These are phyloP conservation scores for Lactarius quietus DNA, from an alignment of 768 basidiomycete genomes.

Conservation along the genomic window DNA sequence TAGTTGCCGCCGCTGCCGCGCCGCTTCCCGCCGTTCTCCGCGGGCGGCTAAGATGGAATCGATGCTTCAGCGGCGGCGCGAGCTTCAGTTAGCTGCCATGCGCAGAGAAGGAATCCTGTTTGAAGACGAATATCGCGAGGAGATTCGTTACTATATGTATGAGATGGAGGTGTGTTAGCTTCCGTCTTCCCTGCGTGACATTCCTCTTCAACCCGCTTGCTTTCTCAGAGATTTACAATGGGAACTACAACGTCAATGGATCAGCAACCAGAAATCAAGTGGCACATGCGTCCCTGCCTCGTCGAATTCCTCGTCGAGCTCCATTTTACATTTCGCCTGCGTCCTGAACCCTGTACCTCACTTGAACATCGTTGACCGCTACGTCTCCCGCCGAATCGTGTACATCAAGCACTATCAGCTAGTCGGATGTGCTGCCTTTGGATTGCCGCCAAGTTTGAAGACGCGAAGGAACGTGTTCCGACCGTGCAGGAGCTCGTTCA, in stretches of 20 bases:
- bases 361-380: slow-evolving; percentile 99
- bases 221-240: slow-evolving; percentile 70
- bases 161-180: slow-evolving; percentile 90
- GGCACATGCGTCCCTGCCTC: slow-evolving; percentile 99
- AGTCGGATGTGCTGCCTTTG: slow-evolving; percentile 97
- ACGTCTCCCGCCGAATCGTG: slow-evolving; percentile 96
- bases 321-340: slow-evolving; percentile 95
- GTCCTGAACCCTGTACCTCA: slow-evolving; percentile 98
- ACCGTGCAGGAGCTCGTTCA: slow-evolving; percentile 91
- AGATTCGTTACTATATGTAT: slow-evolving; percentile 92
- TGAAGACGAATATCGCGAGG: slow-evolving; percentile 94
- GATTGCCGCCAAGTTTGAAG: slow-evolving; percentile 99
- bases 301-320: slow-evolving; percentile 99
- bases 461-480: slow-evolving; percentile 97
- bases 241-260: slow-evolving; percentile 96
- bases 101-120: slow-evolving; percentile 72
- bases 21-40: slow-evolving; percentile 54
- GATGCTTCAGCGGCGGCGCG: slow-evolving; percentile 62
- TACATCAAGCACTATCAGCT: slow-evolving; percentile 99
- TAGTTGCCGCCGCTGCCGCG: slow-evolving; percentile 40
- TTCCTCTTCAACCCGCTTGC: slow-evolving; percentile 20
- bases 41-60: slow-evolving; percentile 60
- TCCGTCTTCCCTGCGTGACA: slow-evolving; percentile 8
- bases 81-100: slow-evolving; percentile 63
- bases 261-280: slow-evolving; percentile 96